Base-by-base conservation (phyloP, 345 rosid species). In the Litchi chinensis region DNA sequence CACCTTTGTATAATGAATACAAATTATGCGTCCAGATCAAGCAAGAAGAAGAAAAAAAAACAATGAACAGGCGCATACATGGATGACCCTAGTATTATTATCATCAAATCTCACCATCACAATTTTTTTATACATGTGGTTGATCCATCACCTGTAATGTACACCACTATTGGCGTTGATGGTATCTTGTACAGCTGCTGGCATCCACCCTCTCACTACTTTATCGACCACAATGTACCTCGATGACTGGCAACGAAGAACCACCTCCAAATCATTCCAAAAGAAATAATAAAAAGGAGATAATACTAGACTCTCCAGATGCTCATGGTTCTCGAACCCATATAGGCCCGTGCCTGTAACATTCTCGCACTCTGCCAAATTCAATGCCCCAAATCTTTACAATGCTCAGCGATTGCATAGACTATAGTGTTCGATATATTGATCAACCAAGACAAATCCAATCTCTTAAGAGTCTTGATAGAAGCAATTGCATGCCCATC, bases 381-480 rank as follows among this genome's bases (percentile, higher is more conserved):
- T 82, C 28, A 85, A 48, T 10, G 79, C 75, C 74, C 74, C 88
- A 88, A 76, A 54, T 74, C 73, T 64, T 26, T 56, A 41, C 87
- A 88, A 5, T 80, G 74, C 68, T 76, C 57, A 24, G 87, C 88
- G 50, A 88, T 48, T 0, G 86, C 87, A 68, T 48, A 73, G 11
- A 86, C 50, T 16, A 86, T 76, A 57, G 32, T 43, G 59, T 88
- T 89, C 0, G 89, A 77, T 11, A 86, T 43, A n/a, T 86, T 88
- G 59, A 86, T 83, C 87, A 85, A 65, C 88, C 91, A 77, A n/a
- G 85, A 81, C 59, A 88, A 54, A 54, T 83, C 82, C 80, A 86
- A 70, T 74, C 70, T 86, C 66, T 68, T 82, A 16, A 88, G 79
- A 70, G 68, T 74, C 26, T 69, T 9, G 37, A 85, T 80, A 8